These are phyloP conservation scores for Chlorella sp. DNA, from an alignment of 139 green algal species.

Conservation along the genomic window DNA sequence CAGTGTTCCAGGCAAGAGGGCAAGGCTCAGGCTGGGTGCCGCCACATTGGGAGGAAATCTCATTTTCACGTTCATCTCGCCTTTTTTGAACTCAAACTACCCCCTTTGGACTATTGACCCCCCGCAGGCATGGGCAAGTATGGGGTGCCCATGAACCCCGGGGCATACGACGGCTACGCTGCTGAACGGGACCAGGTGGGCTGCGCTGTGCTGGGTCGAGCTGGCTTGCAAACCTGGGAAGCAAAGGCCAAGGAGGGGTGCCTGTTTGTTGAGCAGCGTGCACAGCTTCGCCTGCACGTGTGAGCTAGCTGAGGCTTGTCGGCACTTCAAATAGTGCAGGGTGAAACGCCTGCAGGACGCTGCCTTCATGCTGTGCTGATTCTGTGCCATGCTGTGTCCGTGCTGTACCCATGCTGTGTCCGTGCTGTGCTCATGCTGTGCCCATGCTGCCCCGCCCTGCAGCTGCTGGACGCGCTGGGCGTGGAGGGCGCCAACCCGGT, in stretches of 20 bases:
- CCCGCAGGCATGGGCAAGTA: constrained; percentile 7
- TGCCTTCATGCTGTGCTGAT: not conserved
- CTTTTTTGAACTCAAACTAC: no score
- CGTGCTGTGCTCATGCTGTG: no score
- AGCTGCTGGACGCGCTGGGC: constrained; percentile 28
- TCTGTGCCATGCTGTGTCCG: no score
- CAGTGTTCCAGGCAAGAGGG: no score
- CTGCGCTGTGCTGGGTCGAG: not conserved
- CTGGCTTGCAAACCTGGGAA: not conserved
- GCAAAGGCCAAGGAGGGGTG: not conserved
- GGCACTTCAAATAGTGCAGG: not conserved
- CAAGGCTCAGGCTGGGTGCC: no score
- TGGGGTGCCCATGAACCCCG: constrained; percentile 35
- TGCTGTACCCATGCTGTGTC: not conserved
- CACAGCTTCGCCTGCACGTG: no score
- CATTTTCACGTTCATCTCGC: no score
- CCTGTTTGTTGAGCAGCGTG: no score
- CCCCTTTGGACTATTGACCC: not conserved
- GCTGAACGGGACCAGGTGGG: constrained; percentile 35
- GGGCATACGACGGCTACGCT: constrained; percentile 18
- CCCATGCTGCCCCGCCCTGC: not conserved
- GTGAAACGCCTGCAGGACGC: not conserved
- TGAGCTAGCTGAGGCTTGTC: no score
- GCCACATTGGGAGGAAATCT: no score
- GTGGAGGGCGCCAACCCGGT: constrained; percentile 31